These are phyloP conservation scores for Jatropha podagrica DNA, from an alignment of 441 rosid species.

Conservation along the genomic window DNA sequence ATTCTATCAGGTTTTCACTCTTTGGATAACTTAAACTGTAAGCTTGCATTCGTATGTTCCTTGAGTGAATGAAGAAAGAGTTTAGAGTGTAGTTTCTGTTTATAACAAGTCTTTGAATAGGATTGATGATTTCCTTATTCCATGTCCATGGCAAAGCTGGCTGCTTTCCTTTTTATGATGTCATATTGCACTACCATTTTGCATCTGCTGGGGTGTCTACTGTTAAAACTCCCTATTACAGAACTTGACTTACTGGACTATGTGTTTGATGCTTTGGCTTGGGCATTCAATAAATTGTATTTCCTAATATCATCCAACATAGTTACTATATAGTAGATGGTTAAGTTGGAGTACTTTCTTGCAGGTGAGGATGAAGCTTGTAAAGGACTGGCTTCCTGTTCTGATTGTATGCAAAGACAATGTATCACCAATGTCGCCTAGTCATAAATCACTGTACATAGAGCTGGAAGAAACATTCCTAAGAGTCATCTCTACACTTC, in stretches of 20 bases:
- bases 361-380: constrained; percentile 70
- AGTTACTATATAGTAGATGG: neutral
- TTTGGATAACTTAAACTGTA: neutral
- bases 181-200: neutral
- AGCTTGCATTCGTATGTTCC: neutral
- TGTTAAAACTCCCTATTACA: neutral
- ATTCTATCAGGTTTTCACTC: neutral
- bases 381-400: constrained; percentile 74
- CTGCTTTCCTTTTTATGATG: neutral
- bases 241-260: neutral
- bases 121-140: neutral
- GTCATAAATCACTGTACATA: constrained; percentile 42
- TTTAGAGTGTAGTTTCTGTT: neutral
- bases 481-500: constrained; percentile 64
- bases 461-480: constrained; percentile 73
- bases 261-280: neutral
- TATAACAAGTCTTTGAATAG: neutral
- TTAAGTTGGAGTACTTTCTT: neutral
- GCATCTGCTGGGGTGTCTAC: neutral
- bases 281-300: neutral
- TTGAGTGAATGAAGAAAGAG: neutral
- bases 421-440: constrained; percentile 44
- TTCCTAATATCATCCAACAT: neutral
- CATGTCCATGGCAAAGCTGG: neutral
- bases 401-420: constrained; percentile 57